phyloP scores from a whole-genome alignment of 371 early-diverging fungal genomes.

The Lichtheimia hyalospora region DNA sequence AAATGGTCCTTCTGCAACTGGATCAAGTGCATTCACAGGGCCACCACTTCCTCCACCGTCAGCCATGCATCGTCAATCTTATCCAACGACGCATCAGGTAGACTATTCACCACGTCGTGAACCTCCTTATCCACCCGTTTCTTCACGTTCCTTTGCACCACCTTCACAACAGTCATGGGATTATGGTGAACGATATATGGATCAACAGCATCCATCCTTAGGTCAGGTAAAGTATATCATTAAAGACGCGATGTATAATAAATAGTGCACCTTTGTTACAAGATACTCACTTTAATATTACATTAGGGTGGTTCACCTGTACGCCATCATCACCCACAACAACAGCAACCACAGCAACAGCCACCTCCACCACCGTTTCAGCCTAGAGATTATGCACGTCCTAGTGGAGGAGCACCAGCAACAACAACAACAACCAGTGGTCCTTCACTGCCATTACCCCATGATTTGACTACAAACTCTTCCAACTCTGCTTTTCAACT shows the following conservation, averaged over 20 bases:
- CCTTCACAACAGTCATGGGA: constrained; percentile 8
- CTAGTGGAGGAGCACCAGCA: neutral
- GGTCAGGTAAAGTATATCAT: too few species aligned
- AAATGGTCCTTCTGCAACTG: constrained; percentile 14
- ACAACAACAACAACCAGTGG: neutral
- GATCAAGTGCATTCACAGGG: constrained; percentile 15
- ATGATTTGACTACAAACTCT: neutral
- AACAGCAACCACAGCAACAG: constrained; percentile 2
- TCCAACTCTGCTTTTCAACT: constrained; percentile 3
- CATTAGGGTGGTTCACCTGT: too few species aligned
- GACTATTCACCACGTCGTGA: constrained; percentile 14
- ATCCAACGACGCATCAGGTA: neutral
- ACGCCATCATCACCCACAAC: neutral
- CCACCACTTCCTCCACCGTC: constrained; percentile 7
- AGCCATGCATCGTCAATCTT: constrained; percentile 9
- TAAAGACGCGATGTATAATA: too few species aligned
- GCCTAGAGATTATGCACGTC: constrained; percentile 3
- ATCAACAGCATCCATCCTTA: too few species aligned
- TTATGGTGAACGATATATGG: constrained; percentile 9
- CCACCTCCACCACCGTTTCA: neutral
- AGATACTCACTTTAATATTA: too few species aligned
- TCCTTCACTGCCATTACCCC: constrained; percentile 3
- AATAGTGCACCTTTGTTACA: too few species aligned
- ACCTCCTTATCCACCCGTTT: constrained; percentile 9
- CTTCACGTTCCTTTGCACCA: constrained; percentile 5